These are phyloP conservation scores for Carex scoparia DNA, from an alignment of 176 grass and related monocot genomes.

Conservation along the genomic window DNA sequence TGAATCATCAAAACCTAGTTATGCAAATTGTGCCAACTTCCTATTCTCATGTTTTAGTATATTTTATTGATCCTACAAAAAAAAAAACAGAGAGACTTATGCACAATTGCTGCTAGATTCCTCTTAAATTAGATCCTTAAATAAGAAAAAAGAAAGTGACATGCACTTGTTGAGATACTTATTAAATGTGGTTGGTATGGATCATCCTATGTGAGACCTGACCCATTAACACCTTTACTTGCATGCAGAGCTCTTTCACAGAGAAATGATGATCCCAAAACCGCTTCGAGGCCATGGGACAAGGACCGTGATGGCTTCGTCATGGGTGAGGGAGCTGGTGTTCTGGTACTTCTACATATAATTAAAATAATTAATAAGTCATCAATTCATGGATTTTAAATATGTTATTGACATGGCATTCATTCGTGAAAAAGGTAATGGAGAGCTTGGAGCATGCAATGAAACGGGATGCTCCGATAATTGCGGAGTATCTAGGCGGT, in stretches of 20 bases:
- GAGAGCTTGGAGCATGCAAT: slow-evolving; percentile 97
- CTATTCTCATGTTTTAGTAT: not conserved
- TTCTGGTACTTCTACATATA: slow-evolving; percentile 49
- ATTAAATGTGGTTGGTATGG: not conserved
- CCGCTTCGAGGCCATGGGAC: slow-evolving; percentile 99
- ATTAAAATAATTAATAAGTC: slow-evolving; percentile 26
- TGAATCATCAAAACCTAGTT: not conserved
- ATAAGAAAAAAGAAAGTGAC: not conserved
- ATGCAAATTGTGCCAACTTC: not conserved
- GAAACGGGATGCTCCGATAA: slow-evolving; percentile 82
- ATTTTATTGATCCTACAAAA: not conserved
- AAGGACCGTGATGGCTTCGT: slow-evolving; percentile 93
- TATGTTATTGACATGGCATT: slow-evolving; percentile 7
- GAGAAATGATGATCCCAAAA: slow-evolving; percentile 96
- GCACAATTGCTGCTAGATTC: not conserved
- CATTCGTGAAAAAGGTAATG: slow-evolving; percentile 58
- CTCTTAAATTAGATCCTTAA: not conserved
- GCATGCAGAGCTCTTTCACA: slow-evolving; percentile 85
- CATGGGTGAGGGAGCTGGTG: slow-evolving; percentile 98
- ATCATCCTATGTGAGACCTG: not conserved
- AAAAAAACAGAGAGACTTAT: not conserved
- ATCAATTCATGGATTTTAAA: slow-evolving; percentile 3
- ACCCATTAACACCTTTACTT: not conserved
- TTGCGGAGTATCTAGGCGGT: slow-evolving; percentile 92
- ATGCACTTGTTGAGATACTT: not conserved